Evolutionary conservation across 805 yeast species (phyloP).

Genomic region (Deakozyma indianensis): DNA sequence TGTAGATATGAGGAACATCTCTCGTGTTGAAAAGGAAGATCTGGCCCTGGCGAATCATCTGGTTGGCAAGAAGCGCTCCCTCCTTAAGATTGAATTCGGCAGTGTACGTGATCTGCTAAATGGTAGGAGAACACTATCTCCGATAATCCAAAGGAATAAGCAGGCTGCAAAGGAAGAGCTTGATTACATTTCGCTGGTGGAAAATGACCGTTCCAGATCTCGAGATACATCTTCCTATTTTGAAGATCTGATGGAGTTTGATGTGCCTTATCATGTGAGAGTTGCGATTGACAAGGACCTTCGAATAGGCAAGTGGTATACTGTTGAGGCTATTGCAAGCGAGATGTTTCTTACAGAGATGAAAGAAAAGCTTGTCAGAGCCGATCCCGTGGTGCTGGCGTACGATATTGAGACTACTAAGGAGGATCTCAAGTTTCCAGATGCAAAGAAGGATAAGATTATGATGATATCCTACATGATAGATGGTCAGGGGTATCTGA

Average conservation of each 20-base stretch:
- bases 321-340: slow-evolving; percentile 51
- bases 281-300: slow-evolving; percentile 77
- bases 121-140: slow-evolving; percentile 56
- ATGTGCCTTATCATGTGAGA: slow-evolving; percentile 92
- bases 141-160: slow-evolving; percentile 57
- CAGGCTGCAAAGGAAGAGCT: slow-evolving; percentile 48
- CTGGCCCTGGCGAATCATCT: slow-evolving; percentile 73
- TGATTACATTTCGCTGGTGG: slow-evolving; percentile 44
- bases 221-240: neutral
- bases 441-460: slow-evolving; percentile 73
- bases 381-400: slow-evolving; percentile 93
- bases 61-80: slow-evolving; percentile 51
- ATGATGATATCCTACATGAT: slow-evolving; percentile 99
- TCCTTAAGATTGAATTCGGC: slow-evolving; percentile 58
- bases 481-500: slow-evolving; percentile 90
- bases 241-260: slow-evolving; percentile 74
- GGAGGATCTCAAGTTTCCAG: slow-evolving; percentile 93
- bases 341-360: slow-evolving; percentile 41
- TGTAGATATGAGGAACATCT: slow-evolving; percentile 37
- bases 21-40: slow-evolving; percentile 60
- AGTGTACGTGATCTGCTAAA: slow-evolving; percentile 59
- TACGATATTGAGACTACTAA: slow-evolving; percentile 97
- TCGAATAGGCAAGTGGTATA: slow-evolving; percentile 94
- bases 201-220: slow-evolving; percentile 15
- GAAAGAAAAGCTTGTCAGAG: slow-evolving; percentile 73